Evolutionary conservation across 306 rosid species (phyloP).

Genomic region (Crataegus laevigata): DNA sequence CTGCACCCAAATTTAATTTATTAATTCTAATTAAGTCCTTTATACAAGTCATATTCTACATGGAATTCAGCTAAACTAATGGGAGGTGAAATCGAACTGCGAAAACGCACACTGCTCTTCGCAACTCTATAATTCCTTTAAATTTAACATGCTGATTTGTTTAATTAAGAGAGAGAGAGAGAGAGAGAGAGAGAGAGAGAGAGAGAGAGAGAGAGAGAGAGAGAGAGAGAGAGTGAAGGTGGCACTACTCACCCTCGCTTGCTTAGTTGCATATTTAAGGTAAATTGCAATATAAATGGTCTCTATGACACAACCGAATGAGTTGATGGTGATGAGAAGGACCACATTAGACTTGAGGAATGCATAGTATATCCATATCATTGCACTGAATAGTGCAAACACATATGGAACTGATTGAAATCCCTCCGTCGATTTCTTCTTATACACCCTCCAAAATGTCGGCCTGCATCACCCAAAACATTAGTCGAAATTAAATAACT

Average conservation of each 20-base stretch:
- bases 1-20: conserved; percentile 29
- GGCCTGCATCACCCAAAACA: conserved; percentile 35
- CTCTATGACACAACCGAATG: conserved; percentile 68
- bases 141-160: neutral
- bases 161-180: neutral
- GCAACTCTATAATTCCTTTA: too few species aligned
- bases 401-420: conserved; percentile 85
- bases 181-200: neutral
- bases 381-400: conserved; percentile 80
- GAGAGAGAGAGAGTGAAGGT: neutral
- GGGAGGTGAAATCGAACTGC: neutral
- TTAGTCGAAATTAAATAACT: neutral
- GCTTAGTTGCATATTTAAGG: conserved; percentile 59
- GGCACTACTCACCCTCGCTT: conserved; percentile 45
- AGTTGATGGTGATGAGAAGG: conserved; percentile 71
- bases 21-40: neutral
- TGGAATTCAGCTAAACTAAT: neutral
- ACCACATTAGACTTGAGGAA: conserved; percentile 53
- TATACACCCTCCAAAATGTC: conserved; percentile 57
- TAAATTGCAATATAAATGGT: conserved; percentile 65
- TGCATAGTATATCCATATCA: conserved; percentile 90
- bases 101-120: neutral
- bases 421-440: conserved; percentile 90
- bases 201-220: too few species aligned
- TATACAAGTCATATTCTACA: neutral